Evolutionary conservation across 2,329 filamentous ascomycete species (phyloP), one percentile per base, ranked within the genome.

Genomic region (Fusarium sp.): DNA sequence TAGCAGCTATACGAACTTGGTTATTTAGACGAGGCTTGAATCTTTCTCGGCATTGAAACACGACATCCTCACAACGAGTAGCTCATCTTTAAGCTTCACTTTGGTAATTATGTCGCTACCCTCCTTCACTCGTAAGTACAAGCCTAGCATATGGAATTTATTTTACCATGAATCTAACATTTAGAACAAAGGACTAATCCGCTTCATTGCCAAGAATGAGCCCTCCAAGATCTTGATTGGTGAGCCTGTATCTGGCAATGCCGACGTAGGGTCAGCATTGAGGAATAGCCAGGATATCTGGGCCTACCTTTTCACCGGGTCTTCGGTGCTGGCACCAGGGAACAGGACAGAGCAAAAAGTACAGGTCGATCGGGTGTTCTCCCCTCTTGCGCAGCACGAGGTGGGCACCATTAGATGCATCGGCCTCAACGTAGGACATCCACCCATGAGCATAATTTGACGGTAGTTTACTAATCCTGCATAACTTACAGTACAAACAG

Each of bases 241-340:
- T 36, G 81, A 89, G 70, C 86, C 86, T 1, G 76, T 81, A 19
- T 81, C 85, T 56, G 73, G 79, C 14, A 74, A 80, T 19, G 61
- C 87, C 26, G 86, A 89, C 69, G 83, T 90, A 34, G 87, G 87
- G 40, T 71, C 82, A 17, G 86, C 86, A n/a, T 75, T 88, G 26
- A 81, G 82, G 61, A 81, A 85, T 36, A 85, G 85, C 34, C 77
- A 85, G 57, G 83, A 88, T 28, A 85, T 89, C 36, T 69, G 80
- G 20, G 85, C 86, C 40, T 79, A 80, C 24, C 79, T 87, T 7
- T 89, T 86, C 76, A 85, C 83, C 24, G 87, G 88, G 19, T 77
- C 76, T 1, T 89, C 88, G 2, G 83, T 87, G 2, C 76, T 90
- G 47, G 78, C 75, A 17, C 45, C 30, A 11, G 45, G 45, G 15